Evolutionary conservation across 805 yeast genomes (phyloP).

Genomic region (Barnettozyma vustinii): DNA sequence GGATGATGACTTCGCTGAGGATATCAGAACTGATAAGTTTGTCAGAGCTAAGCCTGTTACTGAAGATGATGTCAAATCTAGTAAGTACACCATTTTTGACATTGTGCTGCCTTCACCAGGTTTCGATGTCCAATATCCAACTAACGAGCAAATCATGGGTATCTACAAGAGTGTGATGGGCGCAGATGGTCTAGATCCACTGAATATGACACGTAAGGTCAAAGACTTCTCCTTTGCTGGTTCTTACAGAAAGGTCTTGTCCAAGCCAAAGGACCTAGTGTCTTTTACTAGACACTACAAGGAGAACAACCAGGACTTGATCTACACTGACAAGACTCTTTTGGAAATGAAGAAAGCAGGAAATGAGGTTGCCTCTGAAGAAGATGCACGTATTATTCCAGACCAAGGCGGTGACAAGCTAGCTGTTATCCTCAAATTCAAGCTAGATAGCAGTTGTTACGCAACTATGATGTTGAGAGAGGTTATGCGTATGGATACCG

Average conservation of each 20-base stretch:
- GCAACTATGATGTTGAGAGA: constrained; percentile 98
- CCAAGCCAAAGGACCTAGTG: constrained; percentile 58
- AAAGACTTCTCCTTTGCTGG: constrained; percentile 92
- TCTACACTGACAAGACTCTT: constrained; percentile 72
- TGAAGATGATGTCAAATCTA: constrained; percentile 57
- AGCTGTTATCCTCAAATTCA: constrained; percentile 73
- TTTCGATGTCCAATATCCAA: constrained; percentile 82
- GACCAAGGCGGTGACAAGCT: constrained; percentile 34
- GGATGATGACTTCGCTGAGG: constrained; percentile 60
- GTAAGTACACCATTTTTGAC: constrained; percentile 66
- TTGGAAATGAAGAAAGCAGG: constrained; percentile 28
- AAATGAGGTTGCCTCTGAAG: constrained; percentile 16
- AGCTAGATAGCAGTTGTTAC: constrained; percentile 80
- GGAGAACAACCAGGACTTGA: constrained; percentile 62
- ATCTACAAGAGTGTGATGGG: constrained; percentile 71
- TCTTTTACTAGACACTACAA: constrained; percentile 58
- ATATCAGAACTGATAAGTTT: constrained; percentile 50
- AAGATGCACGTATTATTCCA: background rate
- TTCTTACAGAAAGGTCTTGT: constrained; percentile 70
- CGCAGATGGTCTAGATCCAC: constrained; percentile 77
- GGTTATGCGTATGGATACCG: constrained; percentile 72
- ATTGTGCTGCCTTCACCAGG: constrained; percentile 97
- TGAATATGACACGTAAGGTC: constrained; percentile 75
- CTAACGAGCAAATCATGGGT: constrained; percentile 50
- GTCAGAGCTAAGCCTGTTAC: constrained; percentile 72